Base-by-base conservation (phyloP, 768 basidiomycete genomes). In the Ramaria sp. region DNA sequence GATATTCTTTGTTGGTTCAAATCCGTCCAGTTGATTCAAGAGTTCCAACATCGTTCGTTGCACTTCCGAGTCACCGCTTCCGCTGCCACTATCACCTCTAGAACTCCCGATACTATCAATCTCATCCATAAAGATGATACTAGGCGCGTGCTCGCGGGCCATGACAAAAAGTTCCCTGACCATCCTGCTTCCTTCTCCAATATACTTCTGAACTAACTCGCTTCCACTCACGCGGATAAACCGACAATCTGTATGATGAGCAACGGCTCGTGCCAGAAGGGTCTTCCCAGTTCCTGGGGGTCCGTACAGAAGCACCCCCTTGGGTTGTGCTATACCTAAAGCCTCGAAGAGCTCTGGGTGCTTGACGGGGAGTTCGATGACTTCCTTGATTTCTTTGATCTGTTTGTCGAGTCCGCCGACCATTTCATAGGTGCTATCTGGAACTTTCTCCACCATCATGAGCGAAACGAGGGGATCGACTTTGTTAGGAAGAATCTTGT, bases 381-480 rank as follows among this genome's bases (percentile, higher is more conserved):
- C 95, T 71, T 98, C 95, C 72, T 97, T 96, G 72, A 98, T 95
- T 67, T 98, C 94, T 74, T 96, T 96, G 66, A 95, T 94, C 62
- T 94, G 87, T 73, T 96, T 84, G 76, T 98, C 96, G 58, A 98
- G 80, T 63, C 95, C 95, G 20, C 96, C 96, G 59, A 99, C 95
- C 94, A 98, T 97, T 72, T 98, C 96, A 72, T 99, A 99, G 31
- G 96, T 98, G 71, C 89, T 92, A 70, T 98, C 95, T 0, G 95
- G 95, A 0, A 98, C 95, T 70, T 99, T 99, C 73, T 99, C 95
- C 11, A 98, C 95, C 94, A 98, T 97, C 96, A 98, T 98, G 61
- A 98, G 82, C 19, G 93, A 96, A 31, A 98, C 94, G 41, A 98
- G 84, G 4, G 96, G 95, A 70, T 97, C 96, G 64, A 97, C 88